Base-by-base conservation (phyloP, 192 early-diverging fungal genomes). In the Umbelopsis sp. region DNA sequence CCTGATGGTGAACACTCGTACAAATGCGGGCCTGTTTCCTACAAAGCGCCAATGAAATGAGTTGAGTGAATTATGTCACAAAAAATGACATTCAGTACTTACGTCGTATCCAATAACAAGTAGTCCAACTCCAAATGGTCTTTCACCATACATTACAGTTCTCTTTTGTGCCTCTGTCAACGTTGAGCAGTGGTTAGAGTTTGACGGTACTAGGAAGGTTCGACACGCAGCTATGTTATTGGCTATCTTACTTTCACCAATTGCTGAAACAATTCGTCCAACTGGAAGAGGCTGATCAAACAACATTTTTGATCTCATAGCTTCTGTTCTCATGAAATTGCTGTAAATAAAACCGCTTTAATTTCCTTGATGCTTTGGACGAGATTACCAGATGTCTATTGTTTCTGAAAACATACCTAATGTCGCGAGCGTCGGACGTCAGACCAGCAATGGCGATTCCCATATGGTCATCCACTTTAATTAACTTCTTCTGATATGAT, bases 101-200 rank as follows among this genome's bases (percentile, higher is more conserved):
- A 90, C 93, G 79, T 99, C 96, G 68, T 89, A 85, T 36, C 96
- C 97, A 77, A 89, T 90, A 11, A 98, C 91, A 66, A 99, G 82
- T 43, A 99, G 85, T 7, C 97, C 97, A 38, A 99, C 97, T 71
- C 97, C 97, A 75, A 98, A 99, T n/a, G 97, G 97, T 74, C 97
- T 86, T 41, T 91, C 87, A 17, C 98, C 98, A 85, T 97, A 98
- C 73, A 93, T 86, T 59, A 98, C 96, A 24, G 97, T 99, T 86
- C 98, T 98, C 41, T 91, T 84, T 83, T 99, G 98, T 22, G 98
- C 96, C 91, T 97, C 92, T 93, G 73, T 44, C 22, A 9, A 56
- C 69, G 21, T 1, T 6, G n/a, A 29, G 4, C 25, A 50, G 16
- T 50, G 31, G 22, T 45, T 26, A 51, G 29, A 47, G 11, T n/a